Percentiles rank a stretch among this genome's conserved stretches.
Conservation (phyloP, 192 early-diverging fungal genomes). For the Dimargaris cristalligena region DNA sequence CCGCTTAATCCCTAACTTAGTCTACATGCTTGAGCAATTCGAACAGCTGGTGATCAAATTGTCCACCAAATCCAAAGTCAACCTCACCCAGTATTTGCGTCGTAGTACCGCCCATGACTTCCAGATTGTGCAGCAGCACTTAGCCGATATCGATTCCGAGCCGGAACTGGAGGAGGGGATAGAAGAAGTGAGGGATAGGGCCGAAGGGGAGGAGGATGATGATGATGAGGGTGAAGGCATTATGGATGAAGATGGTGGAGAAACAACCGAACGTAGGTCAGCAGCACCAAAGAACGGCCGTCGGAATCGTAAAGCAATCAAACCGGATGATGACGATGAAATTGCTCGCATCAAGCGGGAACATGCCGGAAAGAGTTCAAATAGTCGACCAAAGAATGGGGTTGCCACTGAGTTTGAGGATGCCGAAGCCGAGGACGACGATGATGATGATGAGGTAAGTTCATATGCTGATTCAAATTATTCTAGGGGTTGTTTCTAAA, state of each 20-base stretch:
- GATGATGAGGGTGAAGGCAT: background rate
- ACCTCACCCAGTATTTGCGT: constrained; percentile 58
- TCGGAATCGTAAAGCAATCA: no score
- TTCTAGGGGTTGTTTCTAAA: no score
- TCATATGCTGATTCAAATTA: no score
- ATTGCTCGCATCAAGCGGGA: no score
- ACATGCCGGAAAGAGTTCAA: no score
- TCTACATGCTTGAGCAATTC: constrained; percentile 59
- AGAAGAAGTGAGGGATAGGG: background rate
- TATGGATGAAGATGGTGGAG: background rate
- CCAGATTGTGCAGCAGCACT: constrained; percentile 35
- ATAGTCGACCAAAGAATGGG: no score
- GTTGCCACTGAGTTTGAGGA: no score
- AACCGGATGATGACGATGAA: no score
- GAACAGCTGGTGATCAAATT: constrained; percentile 56
- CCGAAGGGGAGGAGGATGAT: background rate
- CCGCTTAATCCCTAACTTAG: constrained; percentile 48
- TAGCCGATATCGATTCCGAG: constrained; percentile 15
- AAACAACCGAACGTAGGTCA: no score
- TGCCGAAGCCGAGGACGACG: no score
- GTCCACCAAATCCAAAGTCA: constrained; percentile 47
- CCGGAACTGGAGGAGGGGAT: constrained; percentile 9
- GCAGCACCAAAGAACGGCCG: no score
- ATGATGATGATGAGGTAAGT: no score
- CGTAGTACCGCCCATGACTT: constrained; percentile 68